These are phyloP conservation scores for Microsporum canis DNA, from an alignment of 2,329 filamentous ascomycete species.

Conservation along the genomic window DNA sequence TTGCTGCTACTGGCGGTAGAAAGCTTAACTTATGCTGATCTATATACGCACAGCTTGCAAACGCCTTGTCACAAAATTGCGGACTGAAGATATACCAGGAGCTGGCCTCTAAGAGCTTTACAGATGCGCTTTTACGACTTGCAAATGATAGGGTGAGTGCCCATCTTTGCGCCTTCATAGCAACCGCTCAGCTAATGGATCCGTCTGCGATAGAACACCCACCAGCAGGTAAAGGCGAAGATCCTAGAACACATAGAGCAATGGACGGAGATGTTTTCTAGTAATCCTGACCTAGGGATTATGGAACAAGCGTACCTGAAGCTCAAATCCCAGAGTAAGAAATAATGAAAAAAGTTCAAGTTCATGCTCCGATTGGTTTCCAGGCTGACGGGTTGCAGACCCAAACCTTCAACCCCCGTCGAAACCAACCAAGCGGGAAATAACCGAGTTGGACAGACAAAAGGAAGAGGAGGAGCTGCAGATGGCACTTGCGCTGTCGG, in stretches of 20 bases:
- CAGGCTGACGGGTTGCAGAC: conserved; percentile 43
- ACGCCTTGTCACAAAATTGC: conserved; percentile 86
- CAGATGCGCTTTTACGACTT: conserved; percentile 79
- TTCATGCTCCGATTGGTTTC: not conserved
- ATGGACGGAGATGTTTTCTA: conserved; percentile 89
- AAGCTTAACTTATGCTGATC: not conserved
- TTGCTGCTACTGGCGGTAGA: not conserved
- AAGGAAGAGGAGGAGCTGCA: conserved; percentile 97
- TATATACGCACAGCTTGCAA: conserved; percentile 53
- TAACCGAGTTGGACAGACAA: conserved; percentile 78
- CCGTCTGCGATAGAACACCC: conserved; percentile 54
- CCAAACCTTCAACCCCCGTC: conserved; percentile 84
- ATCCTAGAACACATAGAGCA: conserved; percentile 93
- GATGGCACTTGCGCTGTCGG: conserved; percentile 83
- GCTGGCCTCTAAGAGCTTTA: conserved; percentile 82
- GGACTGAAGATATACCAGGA: conserved; percentile 78
- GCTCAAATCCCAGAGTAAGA: conserved; percentile 58
- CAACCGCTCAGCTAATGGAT: not conserved
- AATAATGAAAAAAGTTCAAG: not conserved
- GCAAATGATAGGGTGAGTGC: conserved; percentile 62
- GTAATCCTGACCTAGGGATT: conserved; percentile 82
- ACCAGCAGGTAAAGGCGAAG: conserved; percentile 92
- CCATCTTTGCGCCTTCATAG: not conserved
- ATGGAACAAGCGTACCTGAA: conserved; percentile 93
- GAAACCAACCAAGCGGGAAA: conserved; percentile 82